Base-by-base conservation (phyloP, 352 stramenopile species). In the Phytophthora cajani region DNA sequence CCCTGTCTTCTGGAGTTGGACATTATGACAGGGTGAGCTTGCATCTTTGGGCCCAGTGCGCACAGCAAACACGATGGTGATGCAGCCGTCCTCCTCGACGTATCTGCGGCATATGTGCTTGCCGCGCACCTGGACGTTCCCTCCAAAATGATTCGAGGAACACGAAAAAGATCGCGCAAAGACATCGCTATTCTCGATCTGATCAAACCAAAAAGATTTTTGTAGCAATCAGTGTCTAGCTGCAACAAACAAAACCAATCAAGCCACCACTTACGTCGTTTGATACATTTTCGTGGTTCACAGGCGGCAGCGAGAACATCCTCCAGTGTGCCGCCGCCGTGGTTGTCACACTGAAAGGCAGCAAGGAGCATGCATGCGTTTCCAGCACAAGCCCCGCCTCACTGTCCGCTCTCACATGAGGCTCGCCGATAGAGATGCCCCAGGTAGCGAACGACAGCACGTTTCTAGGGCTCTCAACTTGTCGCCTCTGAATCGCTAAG, bases 41-140 rank as follows among this genome's bases (percentile, higher is more conserved):
- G 23, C 9, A 1, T 64, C 25, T 14, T 44, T 30, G 3, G 62
- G 56, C 0, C 40, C 56, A 1, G 68, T 62, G 4, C 62, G 56
- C 14, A 50, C 62, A 19, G 62, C 68, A 54, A 57, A 71, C 8
- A 75, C 68, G n/a, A 75, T 71, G 40, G 50, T 71, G 27, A 71
- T 44, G 36, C 49, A 63, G 7, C 62, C 68, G 17, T 74, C 54
- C 17, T 63, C 23, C 7, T 62, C 62, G 19, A 71, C 56, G 32
- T 67, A 75, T 65, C 54, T 67, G 10, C 68, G 68, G 44, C 62
- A 71, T 1, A 42, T 67, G 30, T 75, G 68, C 23, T 75, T 75
- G 32, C 68, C 62, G 12, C 62, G 62, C 21, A 63, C 16, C n/a
- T 58, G 11, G 21, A 71, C 10, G 21, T 52, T n/a, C 4, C 25